phyloP scores from a whole-genome alignment of 148 eudicot genomes.

The Limonium bicolor region DNA sequence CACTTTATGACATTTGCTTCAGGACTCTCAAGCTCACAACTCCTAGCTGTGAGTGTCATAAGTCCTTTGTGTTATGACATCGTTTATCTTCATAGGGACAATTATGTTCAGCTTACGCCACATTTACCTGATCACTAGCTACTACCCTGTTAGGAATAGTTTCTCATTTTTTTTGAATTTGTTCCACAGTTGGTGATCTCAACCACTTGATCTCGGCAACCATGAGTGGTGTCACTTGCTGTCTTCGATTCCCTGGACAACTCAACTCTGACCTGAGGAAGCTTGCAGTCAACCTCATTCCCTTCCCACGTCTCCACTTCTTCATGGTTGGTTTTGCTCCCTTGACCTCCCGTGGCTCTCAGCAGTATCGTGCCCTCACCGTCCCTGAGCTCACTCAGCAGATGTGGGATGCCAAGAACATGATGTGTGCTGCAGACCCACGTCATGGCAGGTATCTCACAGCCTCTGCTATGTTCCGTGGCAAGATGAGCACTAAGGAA shows the following conservation, averaged over 20 bases:
- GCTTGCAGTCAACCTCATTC: conserved; percentile 33
- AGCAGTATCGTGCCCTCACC: conserved; percentile 68
- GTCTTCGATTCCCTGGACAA: conserved; percentile 55
- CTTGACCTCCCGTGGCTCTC: conserved; percentile 60
- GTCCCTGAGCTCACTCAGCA: conserved; percentile 85
- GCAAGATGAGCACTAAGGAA: conserved; percentile 79
- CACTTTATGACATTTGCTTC: conserved; percentile 52
- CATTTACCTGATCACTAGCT: too few species aligned
- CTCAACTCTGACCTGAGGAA: conserved; percentile 42
- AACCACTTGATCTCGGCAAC: conserved; percentile 68
- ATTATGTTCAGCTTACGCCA: too few species aligned
- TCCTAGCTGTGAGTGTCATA: conserved; percentile 51
- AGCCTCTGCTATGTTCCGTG: conserved; percentile 74
- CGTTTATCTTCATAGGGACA: not conserved
- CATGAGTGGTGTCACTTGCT: conserved; percentile 69
- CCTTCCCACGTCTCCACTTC: conserved; percentile 50
- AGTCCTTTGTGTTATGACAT: not conserved
- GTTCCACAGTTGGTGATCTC: conserved; percentile 47
- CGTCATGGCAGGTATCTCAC: conserved; percentile 74
- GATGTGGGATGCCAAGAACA: conserved; percentile 88
- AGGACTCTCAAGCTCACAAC: conserved; percentile 57
- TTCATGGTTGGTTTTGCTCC: conserved; percentile 74
- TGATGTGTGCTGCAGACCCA: conserved; percentile 89
- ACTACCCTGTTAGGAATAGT: too few species aligned
- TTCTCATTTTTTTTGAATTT: too few species aligned